These are phyloP conservation scores for Cicer yamashitae DNA, from an alignment of 306 rosid genomes.

Conservation along the genomic window DNA sequence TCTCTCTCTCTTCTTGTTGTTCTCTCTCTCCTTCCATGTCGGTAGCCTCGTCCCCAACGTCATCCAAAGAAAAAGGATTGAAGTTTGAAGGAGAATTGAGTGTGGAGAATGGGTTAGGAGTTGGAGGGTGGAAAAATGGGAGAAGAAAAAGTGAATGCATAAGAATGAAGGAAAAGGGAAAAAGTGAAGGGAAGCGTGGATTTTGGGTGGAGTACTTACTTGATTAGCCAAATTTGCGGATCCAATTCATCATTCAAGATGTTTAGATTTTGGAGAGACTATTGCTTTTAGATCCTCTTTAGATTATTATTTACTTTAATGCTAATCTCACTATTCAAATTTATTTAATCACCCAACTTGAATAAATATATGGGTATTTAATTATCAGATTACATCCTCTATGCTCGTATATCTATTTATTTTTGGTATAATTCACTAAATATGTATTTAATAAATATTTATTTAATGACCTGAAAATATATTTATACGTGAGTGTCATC, in stretches of 20 bases:
- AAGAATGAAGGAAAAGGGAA: constrained; percentile 1
- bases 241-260: constrained; percentile 31
- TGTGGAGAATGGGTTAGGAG: constrained; percentile 4
- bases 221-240: constrained; percentile 55
- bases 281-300: too few species aligned
- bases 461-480: too few species aligned
- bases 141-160: background rate
- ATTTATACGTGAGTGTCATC: too few species aligned
- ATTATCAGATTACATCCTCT: too few species aligned
- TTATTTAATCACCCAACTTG: too few species aligned
- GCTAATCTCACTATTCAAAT: too few species aligned
- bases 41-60: constrained; percentile 86
- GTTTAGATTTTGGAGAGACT: background rate
- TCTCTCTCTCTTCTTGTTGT: constrained; percentile 94
- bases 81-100: constrained; percentile 5
- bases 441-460: too few species aligned
- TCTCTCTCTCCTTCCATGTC: constrained; percentile 96
- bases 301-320: too few species aligned
- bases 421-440: too few species aligned
- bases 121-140: constrained; percentile 25
- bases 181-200: constrained; percentile 30
- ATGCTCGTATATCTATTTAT: too few species aligned
- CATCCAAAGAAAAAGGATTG: constrained; percentile 45
- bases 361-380: too few species aligned
- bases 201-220: constrained; percentile 24